Evolutionary conservation across 2,329 filamentous ascomycete species (phyloP).

Genomic region (Mariannaea sp.): DNA sequence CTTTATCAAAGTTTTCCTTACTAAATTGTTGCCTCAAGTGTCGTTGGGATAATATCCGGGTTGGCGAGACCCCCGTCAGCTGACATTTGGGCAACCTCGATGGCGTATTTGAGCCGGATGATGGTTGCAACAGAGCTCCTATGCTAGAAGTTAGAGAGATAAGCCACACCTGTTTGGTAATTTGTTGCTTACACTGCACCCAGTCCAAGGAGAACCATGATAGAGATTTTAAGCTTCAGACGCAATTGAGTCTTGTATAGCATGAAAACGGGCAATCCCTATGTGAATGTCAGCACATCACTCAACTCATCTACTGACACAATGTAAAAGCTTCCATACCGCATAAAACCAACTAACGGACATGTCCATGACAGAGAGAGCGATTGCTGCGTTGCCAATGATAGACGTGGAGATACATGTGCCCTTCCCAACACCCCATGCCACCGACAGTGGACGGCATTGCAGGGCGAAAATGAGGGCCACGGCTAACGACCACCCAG

Average conservation of each 20-base stretch:
- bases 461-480: constrained; percentile 3
- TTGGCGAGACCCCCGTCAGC: constrained; percentile 1
- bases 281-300: background rate
- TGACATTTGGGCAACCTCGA: background rate
- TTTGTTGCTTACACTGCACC: background rate
- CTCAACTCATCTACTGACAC: background rate
- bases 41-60: background rate
- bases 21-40: constrained; percentile 5
- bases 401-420: background rate
- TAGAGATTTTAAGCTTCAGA: constrained; percentile 11
- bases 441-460: constrained; percentile 4
- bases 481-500: background rate
- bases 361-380: constrained; percentile 16
- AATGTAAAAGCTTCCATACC: background rate
- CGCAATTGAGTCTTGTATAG: constrained; percentile 13
- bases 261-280: constrained; percentile 13
- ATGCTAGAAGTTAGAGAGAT: background rate
- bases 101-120: constrained; percentile 10
- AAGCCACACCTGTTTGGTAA: background rate
- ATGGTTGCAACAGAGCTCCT: constrained; percentile 14
- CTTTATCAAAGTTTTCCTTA: background rate
- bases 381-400: constrained; percentile 5
- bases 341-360: constrained; percentile 19
- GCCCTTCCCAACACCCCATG: background rate
- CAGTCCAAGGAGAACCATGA: constrained; percentile 11